Evolutionary conservation across 1,284 basidiomycete species (phyloP), one percentile per base, ranked within the genome.

Genomic region (Fomitopsis betulina): DNA sequence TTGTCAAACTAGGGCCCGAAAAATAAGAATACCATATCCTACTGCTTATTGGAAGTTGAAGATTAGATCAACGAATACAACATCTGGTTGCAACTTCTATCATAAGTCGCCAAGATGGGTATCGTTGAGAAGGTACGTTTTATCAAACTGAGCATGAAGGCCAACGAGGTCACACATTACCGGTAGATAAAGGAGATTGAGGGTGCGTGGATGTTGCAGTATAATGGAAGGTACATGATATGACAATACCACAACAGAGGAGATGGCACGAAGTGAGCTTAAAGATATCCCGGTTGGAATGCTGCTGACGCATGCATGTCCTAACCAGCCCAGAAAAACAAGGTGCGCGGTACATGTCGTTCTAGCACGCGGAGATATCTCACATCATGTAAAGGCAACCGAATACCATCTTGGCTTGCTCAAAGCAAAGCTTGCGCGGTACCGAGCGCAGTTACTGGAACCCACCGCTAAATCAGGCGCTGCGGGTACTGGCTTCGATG

Each of bases 371-470:
- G n/a, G 39, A 42, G 32, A 43, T 32, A 21, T 25, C 32, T 35
- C 53, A 47, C 30, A 43, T 47, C 19, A 40, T 33, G 50, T 53
- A 63, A n/a, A 91, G 89, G 91, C 92, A 54, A 94, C 93, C 47
- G 93, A 96, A 73, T 95, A 96, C 69, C 94, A 96, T 76, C 79
- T 96, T 50, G 90, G 89, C 69, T 81, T 94, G 43, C 78, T 95
- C 56, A 95, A 95, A 75, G 93, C 93, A 62, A 96, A 95, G 70
- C 80, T 98, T 33, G 95, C 95, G 5, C 87, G 93, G 59, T 96
- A 96, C 73, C 86, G 94, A 45, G 92, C 92, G 1, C 93, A 96
- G 68, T 82, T 96, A 12, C 83, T 96, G 5, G 94, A 96, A 70
- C 93, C 94, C 0, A 76, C 89, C 1, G 79, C 87, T 50, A 94